phyloP scores from a whole-genome alignment of 2,329 filamentous ascomycete species.

The Pestalotiopsis sp. region DNA sequence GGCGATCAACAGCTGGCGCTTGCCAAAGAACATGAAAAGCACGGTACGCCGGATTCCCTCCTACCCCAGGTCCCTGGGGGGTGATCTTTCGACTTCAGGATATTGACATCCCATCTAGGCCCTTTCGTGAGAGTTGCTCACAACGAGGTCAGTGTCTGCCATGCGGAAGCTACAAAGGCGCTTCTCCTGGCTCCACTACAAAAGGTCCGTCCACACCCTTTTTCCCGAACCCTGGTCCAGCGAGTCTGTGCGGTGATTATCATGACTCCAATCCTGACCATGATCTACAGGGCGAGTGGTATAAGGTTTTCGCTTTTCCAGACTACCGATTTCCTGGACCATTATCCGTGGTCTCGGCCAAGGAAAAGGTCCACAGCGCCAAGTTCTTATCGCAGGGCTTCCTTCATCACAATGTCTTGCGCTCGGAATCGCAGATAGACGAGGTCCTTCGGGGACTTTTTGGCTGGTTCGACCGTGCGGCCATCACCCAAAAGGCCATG shows the following conservation, averaged over 20 bases:
- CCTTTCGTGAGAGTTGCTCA: conserved; percentile 6
- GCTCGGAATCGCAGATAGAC: conserved; percentile 10
- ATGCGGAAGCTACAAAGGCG: neutral
- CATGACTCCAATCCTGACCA: neutral
- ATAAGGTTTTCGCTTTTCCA: conserved; percentile 13
- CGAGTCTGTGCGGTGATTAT: neutral
- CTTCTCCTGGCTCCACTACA: neutral
- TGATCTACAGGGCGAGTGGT: conserved; percentile 11
- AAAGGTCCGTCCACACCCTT: conserved; percentile 4
- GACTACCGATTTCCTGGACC: conserved; percentile 8
- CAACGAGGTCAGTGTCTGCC: conserved; percentile 6
- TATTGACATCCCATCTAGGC: neutral
- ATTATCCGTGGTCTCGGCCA: conserved; percentile 1
- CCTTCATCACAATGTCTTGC: conserved; percentile 8
- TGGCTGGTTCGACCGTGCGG: conserved; percentile 1
- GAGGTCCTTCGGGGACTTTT: conserved; percentile 7
- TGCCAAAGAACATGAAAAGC: conserved; percentile 1
- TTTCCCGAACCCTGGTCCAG: neutral
- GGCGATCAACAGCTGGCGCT: conserved; percentile 6
- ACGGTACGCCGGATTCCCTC: neutral
- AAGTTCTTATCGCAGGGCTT: conserved; percentile 7
- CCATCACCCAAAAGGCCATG: neutral
- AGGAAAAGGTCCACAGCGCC: conserved; percentile 4
- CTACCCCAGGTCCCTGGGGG: neutral
- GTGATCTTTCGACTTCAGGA: neutral